Conservation (phyloP, 768 basidiomycete species). For the Suillus luteus region DNA sequence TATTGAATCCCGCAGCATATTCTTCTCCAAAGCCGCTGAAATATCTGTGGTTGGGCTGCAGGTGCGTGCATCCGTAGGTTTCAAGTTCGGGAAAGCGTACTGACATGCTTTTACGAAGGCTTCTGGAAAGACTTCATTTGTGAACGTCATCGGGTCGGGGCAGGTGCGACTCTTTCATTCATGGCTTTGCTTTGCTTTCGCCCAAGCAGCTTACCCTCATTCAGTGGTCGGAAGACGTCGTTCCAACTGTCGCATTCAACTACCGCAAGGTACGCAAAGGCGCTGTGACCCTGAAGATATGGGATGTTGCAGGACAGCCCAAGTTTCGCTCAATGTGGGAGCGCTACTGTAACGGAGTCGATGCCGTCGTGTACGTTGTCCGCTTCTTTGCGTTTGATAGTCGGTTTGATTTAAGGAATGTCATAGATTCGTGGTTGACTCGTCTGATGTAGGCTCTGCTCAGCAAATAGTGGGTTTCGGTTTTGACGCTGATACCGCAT, state of each 20-base stretch:
- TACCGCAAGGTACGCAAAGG: constrained; percentile 86
- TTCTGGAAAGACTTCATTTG: constrained; percentile 93
- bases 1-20: constrained; percentile 49
- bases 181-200: constrained; percentile 12
- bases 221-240: constrained; percentile 96
- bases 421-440: constrained; percentile 88
- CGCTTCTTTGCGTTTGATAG: constrained; percentile 5
- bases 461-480: neutral
- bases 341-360: constrained; percentile 89
- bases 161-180: constrained; percentile 47
- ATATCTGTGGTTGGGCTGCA: constrained; percentile 92
- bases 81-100: constrained; percentile 6
- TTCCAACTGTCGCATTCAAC: constrained; percentile 93
- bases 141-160: constrained; percentile 88
- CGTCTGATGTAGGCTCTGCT: constrained; percentile 68
- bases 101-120: constrained; percentile 49
- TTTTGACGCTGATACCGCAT: constrained; percentile 10
- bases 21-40: constrained; percentile 87
- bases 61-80: constrained; percentile 38
- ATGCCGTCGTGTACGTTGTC: constrained; percentile 79
- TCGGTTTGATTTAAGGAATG: neutral
- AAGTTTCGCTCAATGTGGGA: constrained; percentile 97
- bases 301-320: constrained; percentile 95
- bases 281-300: constrained; percentile 89
- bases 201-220: neutral